Conservation (phyloP, 306 rosid species). For the Hylodesmum podocarpum region DNA sequence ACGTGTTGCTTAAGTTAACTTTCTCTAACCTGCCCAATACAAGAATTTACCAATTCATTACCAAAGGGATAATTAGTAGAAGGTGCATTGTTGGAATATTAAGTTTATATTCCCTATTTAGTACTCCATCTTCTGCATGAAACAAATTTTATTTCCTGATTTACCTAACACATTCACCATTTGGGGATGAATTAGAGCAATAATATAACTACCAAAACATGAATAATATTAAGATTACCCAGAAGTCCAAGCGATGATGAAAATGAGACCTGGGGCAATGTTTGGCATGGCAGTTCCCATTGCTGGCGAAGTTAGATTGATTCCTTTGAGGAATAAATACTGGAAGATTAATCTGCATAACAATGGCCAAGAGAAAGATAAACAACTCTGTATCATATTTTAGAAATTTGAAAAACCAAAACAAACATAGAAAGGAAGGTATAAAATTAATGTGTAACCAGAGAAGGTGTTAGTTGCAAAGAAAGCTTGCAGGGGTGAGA, state of each 20-base stretch:
- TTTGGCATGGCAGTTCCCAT: constrained; percentile 98
- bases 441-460: background rate
- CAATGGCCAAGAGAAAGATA: background rate
- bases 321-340: constrained; percentile 63
- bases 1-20: constrained; percentile 49
- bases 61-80: background rate
- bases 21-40: constrained; percentile 69
- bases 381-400: background rate
- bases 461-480: background rate
- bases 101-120: background rate
- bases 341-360: constrained; percentile 68
- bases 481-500: background rate
- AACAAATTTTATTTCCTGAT: background rate
- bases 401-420: background rate
- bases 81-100: background rate
- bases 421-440: background rate
- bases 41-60: background rate
- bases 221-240: constrained; percentile 47
- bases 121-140: background rate
- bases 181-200: background rate
- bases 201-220: background rate
- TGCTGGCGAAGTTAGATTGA: constrained; percentile 73
- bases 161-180: background rate
- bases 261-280: constrained; percentile 85
- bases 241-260: constrained; percentile 70